A percentile compares a stretch with the other conserved stretches of the same genome.
Evolutionary conservation across 106 monocot species (phyloP).

Genomic region (Platanthera guangdongensis): DNA sequence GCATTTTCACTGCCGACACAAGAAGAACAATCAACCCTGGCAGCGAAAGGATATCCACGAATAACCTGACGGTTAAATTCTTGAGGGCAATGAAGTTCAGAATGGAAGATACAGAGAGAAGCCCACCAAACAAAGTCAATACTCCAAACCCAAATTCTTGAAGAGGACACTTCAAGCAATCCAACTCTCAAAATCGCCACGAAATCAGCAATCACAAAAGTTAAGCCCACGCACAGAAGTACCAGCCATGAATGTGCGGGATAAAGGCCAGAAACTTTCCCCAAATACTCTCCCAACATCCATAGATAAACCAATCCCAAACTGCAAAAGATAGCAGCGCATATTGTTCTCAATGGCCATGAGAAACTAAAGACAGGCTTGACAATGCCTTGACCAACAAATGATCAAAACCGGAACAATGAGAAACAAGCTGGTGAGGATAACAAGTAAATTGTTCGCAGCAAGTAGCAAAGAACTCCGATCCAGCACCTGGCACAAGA

Average conservation of each 20-base stretch:
- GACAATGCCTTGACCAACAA: slow-evolving; percentile 14
- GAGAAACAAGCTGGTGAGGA: slow-evolving; percentile 23
- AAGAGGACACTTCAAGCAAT: slow-evolving; percentile 11
- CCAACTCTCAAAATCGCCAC: neutral
- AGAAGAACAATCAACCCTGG: slow-evolving; percentile 47
- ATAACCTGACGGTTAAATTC: slow-evolving; percentile 17
- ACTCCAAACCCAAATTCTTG: slow-evolving; percentile 23
- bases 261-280: slow-evolving; percentile 1
- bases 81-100: slow-evolving; percentile 16
- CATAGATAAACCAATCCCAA: slow-evolving; percentile 42
- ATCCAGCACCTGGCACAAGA: slow-evolving; percentile 8
- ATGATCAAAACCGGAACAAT: slow-evolving; percentile 19
- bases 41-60: slow-evolving; percentile 46
- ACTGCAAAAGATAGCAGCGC: slow-evolving; percentile 21
- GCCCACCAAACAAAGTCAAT: slow-evolving; percentile 13
- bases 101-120: slow-evolving; percentile 45
- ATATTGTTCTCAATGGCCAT: slow-evolving; percentile 16
- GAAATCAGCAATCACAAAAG: slow-evolving; percentile 24
- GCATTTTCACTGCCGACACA: slow-evolving; percentile 16
- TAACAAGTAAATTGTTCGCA: slow-evolving; percentile 28
- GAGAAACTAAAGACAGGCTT: slow-evolving; percentile 9
- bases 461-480: slow-evolving; percentile 19
- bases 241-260: slow-evolving; percentile 36
- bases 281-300: slow-evolving; percentile 26
- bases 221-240: slow-evolving; percentile 33